These are phyloP conservation scores for Globisporangium paroecandrum DNA, from an alignment of 352 stramenopile species.

Conservation along the genomic window DNA sequence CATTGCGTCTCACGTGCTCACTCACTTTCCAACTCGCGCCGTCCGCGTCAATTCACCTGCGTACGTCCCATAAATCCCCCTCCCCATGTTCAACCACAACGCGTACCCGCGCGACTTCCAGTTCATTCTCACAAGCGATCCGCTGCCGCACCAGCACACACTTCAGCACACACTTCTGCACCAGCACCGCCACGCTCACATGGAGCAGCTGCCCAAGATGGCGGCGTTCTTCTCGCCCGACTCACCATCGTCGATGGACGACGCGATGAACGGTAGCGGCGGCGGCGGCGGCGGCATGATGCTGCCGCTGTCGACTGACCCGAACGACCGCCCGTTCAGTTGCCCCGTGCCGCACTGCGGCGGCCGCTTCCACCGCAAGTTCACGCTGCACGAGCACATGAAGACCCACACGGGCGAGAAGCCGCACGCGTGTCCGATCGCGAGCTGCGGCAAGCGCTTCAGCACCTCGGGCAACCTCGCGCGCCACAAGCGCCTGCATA, in stretches of 20 bases:
- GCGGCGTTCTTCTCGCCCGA: background rate
- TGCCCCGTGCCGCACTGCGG: constrained; percentile 47
- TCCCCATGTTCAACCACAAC: background rate
- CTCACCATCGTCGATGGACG: background rate
- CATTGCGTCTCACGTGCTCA: background rate
- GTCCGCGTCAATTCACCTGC: background rate
- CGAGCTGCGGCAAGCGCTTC: constrained; percentile 60
- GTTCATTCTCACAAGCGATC: background rate
- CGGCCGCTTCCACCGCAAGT: constrained; percentile 64
- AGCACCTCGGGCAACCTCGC: constrained; percentile 71
- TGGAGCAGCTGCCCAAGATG: background rate
- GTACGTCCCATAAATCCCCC: background rate
- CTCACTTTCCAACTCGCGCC: background rate
- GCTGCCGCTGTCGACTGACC: background rate
- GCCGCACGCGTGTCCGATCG: constrained; percentile 53
- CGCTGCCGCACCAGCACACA: background rate
- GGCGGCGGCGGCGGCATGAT: background rate
- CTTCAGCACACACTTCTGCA: background rate
- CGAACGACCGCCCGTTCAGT: constrained; percentile 39
- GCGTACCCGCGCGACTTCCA: background rate
- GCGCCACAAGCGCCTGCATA: constrained; percentile 61
- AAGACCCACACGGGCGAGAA: constrained; percentile 81
- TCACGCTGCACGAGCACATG: constrained; percentile 68
- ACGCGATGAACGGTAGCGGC: background rate
- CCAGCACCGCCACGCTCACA: background rate